These are phyloP conservation scores for Psidium friedrichsthalianum DNA, from an alignment of 345 rosid genomes.

Conservation along the genomic window DNA sequence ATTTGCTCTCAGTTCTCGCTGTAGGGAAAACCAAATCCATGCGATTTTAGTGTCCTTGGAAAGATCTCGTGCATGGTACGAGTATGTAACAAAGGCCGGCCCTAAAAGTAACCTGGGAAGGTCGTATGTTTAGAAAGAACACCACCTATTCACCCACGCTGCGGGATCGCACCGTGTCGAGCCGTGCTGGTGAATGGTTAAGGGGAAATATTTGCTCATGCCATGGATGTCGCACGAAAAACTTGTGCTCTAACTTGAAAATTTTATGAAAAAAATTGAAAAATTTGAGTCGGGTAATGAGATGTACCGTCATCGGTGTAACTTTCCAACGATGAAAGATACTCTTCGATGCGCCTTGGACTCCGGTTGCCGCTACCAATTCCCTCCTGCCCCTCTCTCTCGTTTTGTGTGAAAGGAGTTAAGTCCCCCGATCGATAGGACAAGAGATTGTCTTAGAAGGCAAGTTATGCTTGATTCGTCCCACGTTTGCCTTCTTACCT, in stretches of 20 bases:
- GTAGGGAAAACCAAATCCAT: background rate
- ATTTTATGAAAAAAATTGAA: background rate
- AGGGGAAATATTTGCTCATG: background rate
- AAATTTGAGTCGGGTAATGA: background rate
- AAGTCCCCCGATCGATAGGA: too few species aligned
- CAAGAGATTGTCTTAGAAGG: background rate
- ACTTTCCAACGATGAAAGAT: background rate
- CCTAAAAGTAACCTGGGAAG: too few species aligned
- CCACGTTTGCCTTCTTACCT: background rate
- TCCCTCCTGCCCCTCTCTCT: too few species aligned
- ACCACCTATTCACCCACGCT: too few species aligned
- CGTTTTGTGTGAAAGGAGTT: too few species aligned
- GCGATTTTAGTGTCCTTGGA: background rate
- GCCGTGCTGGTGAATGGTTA: background rate
- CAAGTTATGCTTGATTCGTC: background rate
- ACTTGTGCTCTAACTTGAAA: background rate
- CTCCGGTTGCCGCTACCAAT: too few species aligned
- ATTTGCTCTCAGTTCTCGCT: background rate
- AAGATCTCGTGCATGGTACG: background rate
- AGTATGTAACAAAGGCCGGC: too few species aligned
- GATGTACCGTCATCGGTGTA: fast-evolving
- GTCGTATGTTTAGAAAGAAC: too few species aligned
- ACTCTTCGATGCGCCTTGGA: background rate
- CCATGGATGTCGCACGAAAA: background rate
- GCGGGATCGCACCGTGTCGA: background rate